Evolutionary conservation across 352 stramenopile genomes (phyloP).

Genomic region (Pseudoperonospora humuli): DNA sequence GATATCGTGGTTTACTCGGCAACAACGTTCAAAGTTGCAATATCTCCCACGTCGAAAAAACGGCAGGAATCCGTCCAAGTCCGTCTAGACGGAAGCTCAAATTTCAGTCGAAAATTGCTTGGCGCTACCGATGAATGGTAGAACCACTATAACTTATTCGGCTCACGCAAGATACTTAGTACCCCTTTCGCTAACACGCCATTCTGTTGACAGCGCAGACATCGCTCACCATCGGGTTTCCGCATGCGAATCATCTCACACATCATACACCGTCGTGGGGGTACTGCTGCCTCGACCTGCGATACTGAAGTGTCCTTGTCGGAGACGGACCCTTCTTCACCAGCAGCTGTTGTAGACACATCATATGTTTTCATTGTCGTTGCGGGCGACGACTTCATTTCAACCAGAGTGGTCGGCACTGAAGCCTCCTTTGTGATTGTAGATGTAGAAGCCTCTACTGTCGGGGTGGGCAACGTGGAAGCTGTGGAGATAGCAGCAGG

Average conservation of each 20-base stretch:
- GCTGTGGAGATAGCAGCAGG: background rate
- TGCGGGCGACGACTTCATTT: background rate
- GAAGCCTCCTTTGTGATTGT: background rate
- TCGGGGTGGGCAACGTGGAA: background rate
- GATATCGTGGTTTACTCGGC: no score
- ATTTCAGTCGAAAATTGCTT: no score
- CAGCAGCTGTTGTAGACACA: background rate
- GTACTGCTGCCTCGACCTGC: constrained; percentile 2
- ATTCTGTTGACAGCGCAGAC: constrained; percentile 31
- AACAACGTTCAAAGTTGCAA: no score
- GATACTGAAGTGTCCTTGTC: background rate
- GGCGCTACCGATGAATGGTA: background rate
- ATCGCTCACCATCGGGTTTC: constrained; percentile 30
- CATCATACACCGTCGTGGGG: constrained; percentile 27
- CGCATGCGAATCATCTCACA: constrained; percentile 39
- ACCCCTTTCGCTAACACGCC: constrained; percentile 1
- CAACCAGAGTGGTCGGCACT: background rate
- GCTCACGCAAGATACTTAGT: background rate
- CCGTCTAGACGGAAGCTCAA: background rate
- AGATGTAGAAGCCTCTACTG: background rate
- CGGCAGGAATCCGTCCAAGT: no score
- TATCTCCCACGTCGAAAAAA: no score
- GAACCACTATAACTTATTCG: constrained; percentile 1
- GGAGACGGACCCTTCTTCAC: background rate
- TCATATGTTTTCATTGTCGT: background rate